Base-by-base conservation (phyloP, 352 stramenopile species). In the Globisporangium canariense region DNA sequence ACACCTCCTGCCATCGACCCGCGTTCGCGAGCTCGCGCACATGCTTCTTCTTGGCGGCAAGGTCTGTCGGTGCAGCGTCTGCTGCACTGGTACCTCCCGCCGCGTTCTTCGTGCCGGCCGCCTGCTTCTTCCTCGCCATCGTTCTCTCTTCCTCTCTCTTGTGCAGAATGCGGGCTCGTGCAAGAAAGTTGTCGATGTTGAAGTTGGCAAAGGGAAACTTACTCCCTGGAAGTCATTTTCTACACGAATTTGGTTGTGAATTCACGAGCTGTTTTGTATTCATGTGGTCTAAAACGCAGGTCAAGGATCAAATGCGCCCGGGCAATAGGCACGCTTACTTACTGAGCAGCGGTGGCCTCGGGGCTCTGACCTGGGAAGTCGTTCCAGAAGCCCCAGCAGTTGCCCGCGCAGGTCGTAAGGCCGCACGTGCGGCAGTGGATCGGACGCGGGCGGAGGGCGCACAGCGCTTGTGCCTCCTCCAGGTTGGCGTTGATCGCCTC, bases 361-460 rank as follows among this genome's bases (percentile, higher is more conserved):
- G 52, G n/a, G 32, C 22, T 58, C 34, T 58, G 52, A 5, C 32
- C 32, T 11, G 67, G 67, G 40, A 70, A 70, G 52, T 90, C 81
- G 60, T 79, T 90, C 81, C 81, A 90, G 60, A 90, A 90, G 11
- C 81, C 81, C 81, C 81, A 90, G 68, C 81, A 90, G 28, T 87
- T 90, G 65, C 81, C 81, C 58, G 77, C 75, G 67, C 81, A 90
- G 38, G 66, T 67, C 16, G 66, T 46, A 4, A 74, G 62, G 47
- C 81, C 81, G 45, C 81, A 90, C 7, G 81, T 90, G 46, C 81
- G 81, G 58, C 81, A 90, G 66, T 90, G 81, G 57, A 89, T 83
- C 32, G 76, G 77, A 9, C 73, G 72, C 41, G 74, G 77, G 2
- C 71, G 58, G 2, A 81, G 58, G 22, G 61, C 59, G 25, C 65